These are phyloP conservation scores for Porodaedalea pini DNA, from an alignment of 1,284 basidiomycete species.

Conservation along the genomic window DNA sequence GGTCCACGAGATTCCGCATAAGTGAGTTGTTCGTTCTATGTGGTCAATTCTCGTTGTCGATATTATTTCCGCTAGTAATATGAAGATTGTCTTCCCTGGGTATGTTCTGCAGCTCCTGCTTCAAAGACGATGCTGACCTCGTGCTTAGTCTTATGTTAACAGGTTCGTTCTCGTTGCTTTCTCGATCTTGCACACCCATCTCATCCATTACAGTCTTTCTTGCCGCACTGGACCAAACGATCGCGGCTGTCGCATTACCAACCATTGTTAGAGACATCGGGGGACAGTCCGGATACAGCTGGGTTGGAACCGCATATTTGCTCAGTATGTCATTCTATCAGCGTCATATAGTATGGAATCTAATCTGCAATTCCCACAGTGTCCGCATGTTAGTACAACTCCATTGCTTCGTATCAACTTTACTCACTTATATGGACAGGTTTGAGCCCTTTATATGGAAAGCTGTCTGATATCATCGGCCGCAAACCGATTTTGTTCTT, in stretches of 20 bases:
- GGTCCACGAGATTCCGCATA: constrained; percentile 19
- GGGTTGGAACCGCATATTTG: constrained; percentile 33
- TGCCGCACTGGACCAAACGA: constrained; percentile 37
- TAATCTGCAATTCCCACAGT: constrained; percentile 16
- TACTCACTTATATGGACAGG: constrained; percentile 16
- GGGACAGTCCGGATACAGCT: constrained; percentile 28
- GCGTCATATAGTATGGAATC: constrained; percentile 4
- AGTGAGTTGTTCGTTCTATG: constrained; percentile 4
- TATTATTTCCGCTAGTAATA: constrained; percentile 9
- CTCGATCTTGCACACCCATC: not conserved
- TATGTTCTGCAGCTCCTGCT: not conserved
- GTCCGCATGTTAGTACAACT: constrained; percentile 18
- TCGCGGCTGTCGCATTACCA: constrained; percentile 30
- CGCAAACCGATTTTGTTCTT: constrained; percentile 32
- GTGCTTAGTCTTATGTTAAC: constrained; percentile 19
- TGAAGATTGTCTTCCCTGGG: constrained; percentile 21
- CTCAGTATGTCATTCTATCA: constrained; percentile 30
- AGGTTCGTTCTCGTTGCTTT: constrained; percentile 2
- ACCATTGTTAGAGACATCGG: constrained; percentile 32
- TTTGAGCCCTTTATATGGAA: constrained; percentile 33
- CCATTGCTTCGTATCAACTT: not conserved
- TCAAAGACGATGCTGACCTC: not conserved
- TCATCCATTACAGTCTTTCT: constrained; percentile 25
- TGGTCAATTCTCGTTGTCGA: not conserved
- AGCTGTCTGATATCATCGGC: constrained; percentile 29